Percentiles rank a stretch among this genome's conserved stretches.
phyloP scores from a whole-genome alignment of 345 rosid genomes.

The Gossypium arboreum region DNA sequence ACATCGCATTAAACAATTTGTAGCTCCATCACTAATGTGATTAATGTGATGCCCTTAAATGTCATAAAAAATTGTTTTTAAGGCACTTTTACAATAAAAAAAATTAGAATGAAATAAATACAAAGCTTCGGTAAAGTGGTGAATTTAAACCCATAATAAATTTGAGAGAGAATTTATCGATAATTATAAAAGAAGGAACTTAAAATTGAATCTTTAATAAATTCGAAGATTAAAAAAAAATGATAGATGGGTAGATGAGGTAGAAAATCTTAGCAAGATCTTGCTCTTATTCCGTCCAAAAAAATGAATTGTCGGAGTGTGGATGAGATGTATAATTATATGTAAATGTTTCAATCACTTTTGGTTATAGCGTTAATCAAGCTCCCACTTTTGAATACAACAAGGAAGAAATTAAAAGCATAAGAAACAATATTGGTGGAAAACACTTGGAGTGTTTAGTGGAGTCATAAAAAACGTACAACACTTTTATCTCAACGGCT shows the following conservation, averaged over 20 bases:
- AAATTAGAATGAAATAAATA: too few species aligned
- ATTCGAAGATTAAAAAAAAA: neutral
- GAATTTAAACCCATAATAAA: too few species aligned
- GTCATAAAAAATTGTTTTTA: too few species aligned
- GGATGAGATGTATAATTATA: neutral
- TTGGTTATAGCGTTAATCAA: neutral
- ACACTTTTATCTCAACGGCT: neutral
- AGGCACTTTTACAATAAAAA: too few species aligned
- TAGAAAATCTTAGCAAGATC: slow-evolving; percentile 6
- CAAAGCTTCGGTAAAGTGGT: accelerated
- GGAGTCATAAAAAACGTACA: neutral
- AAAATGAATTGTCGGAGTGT: neutral
- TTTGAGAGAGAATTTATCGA: too few species aligned
- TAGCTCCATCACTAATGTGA: too few species aligned
- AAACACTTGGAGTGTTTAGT: neutral
- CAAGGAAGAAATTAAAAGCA: neutral
- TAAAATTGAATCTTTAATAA: too few species aligned
- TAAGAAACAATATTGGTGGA: neutral
- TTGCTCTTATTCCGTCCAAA: neutral
- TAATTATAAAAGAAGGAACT: too few species aligned
- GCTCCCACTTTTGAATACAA: neutral
- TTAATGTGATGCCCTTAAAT: too few species aligned
- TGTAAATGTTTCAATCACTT: neutral
- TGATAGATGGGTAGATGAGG: neutral
- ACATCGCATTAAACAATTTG: too few species aligned